Percentiles rank a stretch among this genome's conserved stretches.
Evolutionary conservation across 2,329 filamentous ascomycete genomes (phyloP).

Genomic region (Pseudogymnoascus sp.): DNA sequence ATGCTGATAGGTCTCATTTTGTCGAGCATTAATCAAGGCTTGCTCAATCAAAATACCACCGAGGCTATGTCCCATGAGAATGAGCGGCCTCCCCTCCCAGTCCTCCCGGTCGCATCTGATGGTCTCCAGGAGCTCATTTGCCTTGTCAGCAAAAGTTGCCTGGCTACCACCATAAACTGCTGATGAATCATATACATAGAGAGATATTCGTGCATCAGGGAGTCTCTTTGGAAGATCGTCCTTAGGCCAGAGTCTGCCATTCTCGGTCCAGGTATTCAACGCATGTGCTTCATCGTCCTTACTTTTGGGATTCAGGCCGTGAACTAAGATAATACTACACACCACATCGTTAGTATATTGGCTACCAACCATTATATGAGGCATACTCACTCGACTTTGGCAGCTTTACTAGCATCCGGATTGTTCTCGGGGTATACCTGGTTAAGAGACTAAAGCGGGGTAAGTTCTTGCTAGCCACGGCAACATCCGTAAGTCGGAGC

Average conservation of each 20-base stretch:
- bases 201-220: conserved; percentile 24
- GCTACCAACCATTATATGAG: background rate
- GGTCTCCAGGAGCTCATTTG: conserved; percentile 22
- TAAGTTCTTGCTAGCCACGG: background rate
- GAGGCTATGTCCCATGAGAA: conserved; percentile 22
- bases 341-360: background rate
- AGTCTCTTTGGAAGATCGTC: conserved; percentile 22
- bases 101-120: conserved; percentile 18
- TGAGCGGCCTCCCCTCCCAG: conserved; percentile 16
- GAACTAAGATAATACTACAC: conserved; percentile 23
- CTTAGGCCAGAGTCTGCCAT: conserved; percentile 24
- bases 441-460: conserved; percentile 11
- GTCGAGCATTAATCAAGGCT: conserved; percentile 25
- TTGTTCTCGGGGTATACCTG: conserved; percentile 14
- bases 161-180: conserved; percentile 19
- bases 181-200: conserved; percentile 24
- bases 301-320: conserved; percentile 23
- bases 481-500: background rate
- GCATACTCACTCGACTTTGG: conserved; percentile 14
- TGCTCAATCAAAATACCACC: conserved; percentile 26
- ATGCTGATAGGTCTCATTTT: conserved; percentile 18
- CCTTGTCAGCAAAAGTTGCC: conserved; percentile 22
- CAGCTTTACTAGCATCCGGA: conserved; percentile 11
- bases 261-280: conserved; percentile 25
- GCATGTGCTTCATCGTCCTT: conserved; percentile 22